Evolutionary conservation across 1,284 basidiomycete genomes (phyloP), one percentile per base, ranked within the genome.

Genomic region (Entoloma clypeatum): DNA sequence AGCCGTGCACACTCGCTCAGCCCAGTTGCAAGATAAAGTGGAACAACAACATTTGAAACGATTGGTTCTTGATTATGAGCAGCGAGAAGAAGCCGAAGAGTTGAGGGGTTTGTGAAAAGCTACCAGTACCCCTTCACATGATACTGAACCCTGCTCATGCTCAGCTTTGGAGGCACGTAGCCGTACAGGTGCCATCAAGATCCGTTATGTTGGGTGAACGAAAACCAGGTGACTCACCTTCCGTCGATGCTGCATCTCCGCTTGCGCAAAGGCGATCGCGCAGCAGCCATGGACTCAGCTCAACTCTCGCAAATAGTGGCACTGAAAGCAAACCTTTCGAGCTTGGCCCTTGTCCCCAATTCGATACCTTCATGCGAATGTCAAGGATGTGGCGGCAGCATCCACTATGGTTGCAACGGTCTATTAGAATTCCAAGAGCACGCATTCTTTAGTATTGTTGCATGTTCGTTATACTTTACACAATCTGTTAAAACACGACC

Each of bases 31-130:
- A 57, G 91, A 93, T 63, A 89, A 86, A 63, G 90, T 89, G 7
- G 94, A 98, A 61, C 93, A 96, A 54, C 91, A 97, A 61, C 90
- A 96, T 48, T 68, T 98, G 51, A 98, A 98, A 69, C 79, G 83
- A 13, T 73, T 97, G n/a, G 94, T 94, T 2, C 72, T 91, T 34
- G 75, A 89, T 57, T 91, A 90, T 49, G 88, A 90, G 56, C 86
- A 90, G 52, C 81, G 83, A 21, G 88, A 91, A 61, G 88, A 89
- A 61, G 81, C 75, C 1, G 85, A 88, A 57, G 86, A 88, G 53
- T 52, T 84, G 50, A 86, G 79, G 74, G 84, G 85, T 82, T 51
- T 16, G 57, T 46, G 34, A 29, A n/a, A 25, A 26, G 27, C 8
- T 34, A n/a, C 24, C 7, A n/a, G 18, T 22, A 0, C 1, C 31